A percentile compares a stretch with the other conserved stretches of the same genome.
phyloP scores from a whole-genome alignment of 2,329 filamentous ascomycete species.

The Plectosphaerella sp. region DNA sequence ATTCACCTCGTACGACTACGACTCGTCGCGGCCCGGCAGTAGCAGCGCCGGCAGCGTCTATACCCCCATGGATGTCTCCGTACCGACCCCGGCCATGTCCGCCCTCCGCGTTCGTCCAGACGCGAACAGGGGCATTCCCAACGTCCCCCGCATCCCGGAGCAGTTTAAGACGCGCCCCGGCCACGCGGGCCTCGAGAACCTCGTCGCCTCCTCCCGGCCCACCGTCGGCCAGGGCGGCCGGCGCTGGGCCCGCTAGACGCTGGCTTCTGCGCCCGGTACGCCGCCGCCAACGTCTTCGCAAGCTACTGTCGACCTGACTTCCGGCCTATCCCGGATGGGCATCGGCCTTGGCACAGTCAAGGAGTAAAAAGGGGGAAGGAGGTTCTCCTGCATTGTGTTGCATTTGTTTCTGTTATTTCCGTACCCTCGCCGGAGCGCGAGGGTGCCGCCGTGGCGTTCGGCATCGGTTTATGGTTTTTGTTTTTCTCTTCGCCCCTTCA shows the following conservation, averaged over 20 bases:
- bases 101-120: conserved; percentile 37
- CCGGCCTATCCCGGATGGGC: too few relatives aligned
- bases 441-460: too few relatives aligned
- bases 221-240: neutral
- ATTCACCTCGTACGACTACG: neutral
- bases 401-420: too few relatives aligned
- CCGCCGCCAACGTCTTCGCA: too few relatives aligned
- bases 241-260: neutral
- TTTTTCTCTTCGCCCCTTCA: too few relatives aligned
- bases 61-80: conserved; percentile 1
- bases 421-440: too few relatives aligned
- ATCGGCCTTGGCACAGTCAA: too few relatives aligned
- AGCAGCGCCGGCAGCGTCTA: conserved; percentile 6
- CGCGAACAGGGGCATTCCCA: conserved; percentile 41
- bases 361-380: too few relatives aligned
- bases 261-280: neutral
- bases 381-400: too few relatives aligned
- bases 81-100: neutral
- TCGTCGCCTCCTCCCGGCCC: neutral
- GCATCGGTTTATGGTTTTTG: too few relatives aligned
- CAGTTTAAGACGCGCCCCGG: conserved; percentile 25
- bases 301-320: too few relatives aligned
- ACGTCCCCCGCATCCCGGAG: conserved; percentile 37
- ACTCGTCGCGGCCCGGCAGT: conserved; percentile 6
- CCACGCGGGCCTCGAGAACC: conserved; percentile 5